These are phyloP conservation scores for Abortiporus biennis DNA, from an alignment of 1,284 basidiomycete species.

Conservation along the genomic window DNA sequence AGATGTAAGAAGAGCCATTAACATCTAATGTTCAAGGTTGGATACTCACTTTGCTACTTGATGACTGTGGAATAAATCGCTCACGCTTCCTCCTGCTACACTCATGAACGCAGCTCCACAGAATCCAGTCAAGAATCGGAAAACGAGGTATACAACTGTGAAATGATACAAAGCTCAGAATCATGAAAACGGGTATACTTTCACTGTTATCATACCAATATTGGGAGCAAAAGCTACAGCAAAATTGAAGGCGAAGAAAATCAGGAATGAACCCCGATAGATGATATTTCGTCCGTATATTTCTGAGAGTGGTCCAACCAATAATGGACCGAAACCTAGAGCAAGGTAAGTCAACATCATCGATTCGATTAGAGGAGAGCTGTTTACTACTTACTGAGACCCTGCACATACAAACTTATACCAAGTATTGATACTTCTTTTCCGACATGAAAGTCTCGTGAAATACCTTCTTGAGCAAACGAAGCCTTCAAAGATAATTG, in stretches of 20 bases:
- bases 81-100: slow-evolving; percentile 76
- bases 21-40: background rate
- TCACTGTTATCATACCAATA: slow-evolving; percentile 26
- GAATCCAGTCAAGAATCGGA: slow-evolving; percentile 68
- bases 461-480: slow-evolving; percentile 59
- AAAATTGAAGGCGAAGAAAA: slow-evolving; percentile 41
- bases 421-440: slow-evolving; percentile 63
- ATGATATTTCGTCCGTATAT: slow-evolving; percentile 40
- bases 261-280: slow-evolving; percentile 32
- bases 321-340: slow-evolving; percentile 37
- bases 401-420: slow-evolving; percentile 67
- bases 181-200: background rate
- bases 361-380: background rate
- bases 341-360: background rate
- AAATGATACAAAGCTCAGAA: slow-evolving; percentile 5
- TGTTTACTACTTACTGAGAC: slow-evolving; percentile 30
- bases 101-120: slow-evolving; percentile 71
- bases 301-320: slow-evolving; percentile 49
- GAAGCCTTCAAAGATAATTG: slow-evolving; percentile 40
- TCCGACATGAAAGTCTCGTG: slow-evolving; percentile 52
- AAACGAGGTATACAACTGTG: slow-evolving; percentile 55
- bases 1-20: background rate
- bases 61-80: slow-evolving; percentile 63
- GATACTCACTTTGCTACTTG: slow-evolving; percentile 57
- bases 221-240: slow-evolving; percentile 47